A percentile compares a stretch with the other conserved stretches of the same genome.
phyloP scores from a whole-genome alignment of 805 yeast genomes.

The Pichia sporocuriosa region DNA sequence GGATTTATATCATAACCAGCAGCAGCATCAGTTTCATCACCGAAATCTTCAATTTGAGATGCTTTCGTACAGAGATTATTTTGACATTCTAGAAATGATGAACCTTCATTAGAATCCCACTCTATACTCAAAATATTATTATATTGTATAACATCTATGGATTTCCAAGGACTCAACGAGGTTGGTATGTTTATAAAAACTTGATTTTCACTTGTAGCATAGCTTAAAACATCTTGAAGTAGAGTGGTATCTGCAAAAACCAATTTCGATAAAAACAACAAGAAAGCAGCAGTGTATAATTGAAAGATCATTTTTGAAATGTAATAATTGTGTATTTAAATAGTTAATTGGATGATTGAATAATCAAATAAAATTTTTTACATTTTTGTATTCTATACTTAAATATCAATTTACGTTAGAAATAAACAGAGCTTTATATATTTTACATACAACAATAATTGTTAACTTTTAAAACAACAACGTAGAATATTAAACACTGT shows the following conservation, averaged over 20 bases:
- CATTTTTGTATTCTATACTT: too few relatives aligned
- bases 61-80: neutral
- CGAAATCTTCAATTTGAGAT: neutral
- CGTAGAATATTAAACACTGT: too few relatives aligned
- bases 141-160: conserved; percentile 1
- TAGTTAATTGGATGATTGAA: too few relatives aligned
- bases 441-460: too few relatives aligned
- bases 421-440: too few relatives aligned
- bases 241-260: neutral
- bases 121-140: conserved; percentile 1
- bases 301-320: too few relatives aligned
- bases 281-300: too few relatives aligned
- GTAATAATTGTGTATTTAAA: too few relatives aligned
- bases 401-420: too few relatives aligned
- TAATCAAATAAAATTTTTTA: too few relatives aligned
- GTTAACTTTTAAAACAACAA: too few relatives aligned
- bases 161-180: conserved; percentile 1
- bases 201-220: neutral
- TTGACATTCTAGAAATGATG: neutral
- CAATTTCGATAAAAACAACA: neutral
- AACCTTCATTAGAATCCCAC: neutral
- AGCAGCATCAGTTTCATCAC: conserved; percentile 6
- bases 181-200: conserved; percentile 2
- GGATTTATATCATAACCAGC: neutral
- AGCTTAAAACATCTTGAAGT: neutral